These are phyloP conservation scores for Tulasnella sp. DNA, from an alignment of 768 basidiomycete genomes.

Conservation along the genomic window DNA sequence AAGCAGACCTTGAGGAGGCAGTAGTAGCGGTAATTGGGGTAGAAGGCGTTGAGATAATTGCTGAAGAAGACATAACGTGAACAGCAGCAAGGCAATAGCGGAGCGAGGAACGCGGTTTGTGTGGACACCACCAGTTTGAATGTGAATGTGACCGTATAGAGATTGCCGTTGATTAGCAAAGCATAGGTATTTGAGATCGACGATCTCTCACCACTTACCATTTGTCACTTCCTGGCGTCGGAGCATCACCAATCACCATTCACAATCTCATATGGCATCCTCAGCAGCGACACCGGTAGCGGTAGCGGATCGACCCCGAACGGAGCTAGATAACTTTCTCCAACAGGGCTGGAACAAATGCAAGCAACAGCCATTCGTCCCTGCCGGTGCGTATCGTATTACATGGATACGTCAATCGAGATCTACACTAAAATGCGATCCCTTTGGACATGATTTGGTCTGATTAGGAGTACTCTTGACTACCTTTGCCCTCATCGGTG, in stretches of 20 bases:
- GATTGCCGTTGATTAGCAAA: too few species aligned
- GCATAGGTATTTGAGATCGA: too few species aligned
- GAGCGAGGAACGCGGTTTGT: too few species aligned
- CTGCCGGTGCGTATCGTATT: conserved; percentile 24
- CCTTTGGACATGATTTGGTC: not conserved
- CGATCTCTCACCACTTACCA: too few species aligned
- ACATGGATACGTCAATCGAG: too few species aligned
- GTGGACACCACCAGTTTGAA: too few species aligned
- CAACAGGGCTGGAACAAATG: conserved; percentile 22
- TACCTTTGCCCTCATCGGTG: conserved; percentile 5
- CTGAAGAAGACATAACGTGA: too few species aligned
- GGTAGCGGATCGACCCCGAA: not conserved
- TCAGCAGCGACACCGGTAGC: not conserved
- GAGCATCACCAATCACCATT: not conserved
- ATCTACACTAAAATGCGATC: too few species aligned
- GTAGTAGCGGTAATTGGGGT: not conserved
- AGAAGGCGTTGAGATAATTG: not conserved
- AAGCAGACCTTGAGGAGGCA: not conserved
- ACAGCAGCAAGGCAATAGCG: too few species aligned
- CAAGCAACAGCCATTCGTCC: conserved; percentile 28
- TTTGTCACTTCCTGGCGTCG: too few species aligned
- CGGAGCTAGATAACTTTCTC: conserved; percentile 16
- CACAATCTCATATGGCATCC: not conserved
- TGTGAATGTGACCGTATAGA: too few species aligned
- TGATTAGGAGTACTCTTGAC: conserved; percentile 1